Percentiles rank a stretch among this genome's conserved stretches.
These are phyloP conservation scores for Leccinum angustisporum DNA, from an alignment of 1,284 basidiomycete species.

Conservation along the genomic window DNA sequence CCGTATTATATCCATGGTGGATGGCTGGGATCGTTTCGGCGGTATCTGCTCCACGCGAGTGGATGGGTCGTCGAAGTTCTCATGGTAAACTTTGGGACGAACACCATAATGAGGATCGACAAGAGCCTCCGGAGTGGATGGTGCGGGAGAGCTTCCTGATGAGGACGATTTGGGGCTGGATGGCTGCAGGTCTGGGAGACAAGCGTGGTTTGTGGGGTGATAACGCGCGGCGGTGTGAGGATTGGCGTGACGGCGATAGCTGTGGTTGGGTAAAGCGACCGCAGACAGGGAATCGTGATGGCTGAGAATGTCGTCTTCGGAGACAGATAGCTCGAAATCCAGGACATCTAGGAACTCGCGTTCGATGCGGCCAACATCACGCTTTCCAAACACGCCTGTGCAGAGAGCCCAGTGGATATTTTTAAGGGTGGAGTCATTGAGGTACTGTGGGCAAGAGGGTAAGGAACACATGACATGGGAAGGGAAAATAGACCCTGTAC, in stretches of 20 bases:
- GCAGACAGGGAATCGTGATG: slow-evolving; percentile 57
- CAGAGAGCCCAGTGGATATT: slow-evolving; percentile 77
- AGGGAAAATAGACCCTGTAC: slow-evolving; percentile 38
- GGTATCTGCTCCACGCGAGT: slow-evolving; percentile 9
- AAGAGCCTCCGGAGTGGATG: slow-evolving; percentile 29
- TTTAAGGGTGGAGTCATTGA: slow-evolving; percentile 74
- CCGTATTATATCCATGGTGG: slow-evolving; percentile 35
- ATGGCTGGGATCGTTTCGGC: slow-evolving; percentile 22
- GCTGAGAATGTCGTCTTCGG: slow-evolving; percentile 60
- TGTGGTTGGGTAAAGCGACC: slow-evolving; percentile 32
- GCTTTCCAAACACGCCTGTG: slow-evolving; percentile 75
- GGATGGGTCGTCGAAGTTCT: slow-evolving; percentile 7
- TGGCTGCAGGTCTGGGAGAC: slow-evolving; percentile 30
- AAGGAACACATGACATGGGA: slow-evolving; percentile 18
- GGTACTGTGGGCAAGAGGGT: slow-evolving; percentile 45
- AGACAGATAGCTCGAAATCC: slow-evolving; percentile 64
- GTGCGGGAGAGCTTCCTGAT: slow-evolving; percentile 32
- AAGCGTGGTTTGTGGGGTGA: slow-evolving; percentile 14
- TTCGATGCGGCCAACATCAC: slow-evolving; percentile 74
- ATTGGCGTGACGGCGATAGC: slow-evolving; percentile 26
- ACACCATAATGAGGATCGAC: slow-evolving; percentile 11
- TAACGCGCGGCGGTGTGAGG: slow-evolving; percentile 25
- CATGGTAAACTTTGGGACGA: slow-evolving; percentile 23
- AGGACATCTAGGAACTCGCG: slow-evolving; percentile 76
- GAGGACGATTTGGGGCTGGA: slow-evolving; percentile 38